Conservation (phyloP, 345 rosid genomes). For the Arabis alpina region DNA sequence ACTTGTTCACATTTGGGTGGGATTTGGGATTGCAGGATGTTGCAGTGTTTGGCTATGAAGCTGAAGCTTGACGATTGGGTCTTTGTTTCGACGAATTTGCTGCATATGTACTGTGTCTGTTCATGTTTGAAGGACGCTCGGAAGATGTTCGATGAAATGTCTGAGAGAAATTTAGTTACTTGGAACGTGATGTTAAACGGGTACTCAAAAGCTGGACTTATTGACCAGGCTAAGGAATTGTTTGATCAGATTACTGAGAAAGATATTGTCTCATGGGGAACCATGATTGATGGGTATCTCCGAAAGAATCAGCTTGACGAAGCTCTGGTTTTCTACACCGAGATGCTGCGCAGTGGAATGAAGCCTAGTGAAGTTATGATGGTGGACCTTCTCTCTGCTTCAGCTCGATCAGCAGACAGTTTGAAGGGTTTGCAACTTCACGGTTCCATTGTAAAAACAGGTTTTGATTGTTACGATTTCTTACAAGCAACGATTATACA, state of each 20-base stretch:
- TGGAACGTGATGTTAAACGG: slow-evolving; percentile 96
- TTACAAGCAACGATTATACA: slow-evolving; percentile 73
- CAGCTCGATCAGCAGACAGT: slow-evolving; percentile 49
- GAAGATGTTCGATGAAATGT: slow-evolving; percentile 68
- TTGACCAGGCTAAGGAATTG: slow-evolving; percentile 59
- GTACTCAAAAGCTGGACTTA: slow-evolving; percentile 68
- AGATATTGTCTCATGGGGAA: slow-evolving; percentile 86
- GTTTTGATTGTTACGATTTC: slow-evolving; percentile 67
- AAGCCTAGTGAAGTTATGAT: slow-evolving; percentile 67
- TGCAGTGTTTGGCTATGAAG: slow-evolving; percentile 66
- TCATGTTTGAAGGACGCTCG: slow-evolving; percentile 62
- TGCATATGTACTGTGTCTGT: slow-evolving; percentile 67
- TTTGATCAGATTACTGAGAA: slow-evolving; percentile 61
- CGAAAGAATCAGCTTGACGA: slow-evolving; percentile 53
- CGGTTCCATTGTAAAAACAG: slow-evolving; percentile 50
- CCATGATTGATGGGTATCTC: slow-evolving; percentile 67
- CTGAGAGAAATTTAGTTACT: slow-evolving; percentile 60
- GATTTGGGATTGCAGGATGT: slow-evolving; percentile 59
- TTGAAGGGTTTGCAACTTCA: slow-evolving; percentile 72
- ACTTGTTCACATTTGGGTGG: slow-evolving; percentile 60
- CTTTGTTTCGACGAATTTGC: slow-evolving; percentile 68
- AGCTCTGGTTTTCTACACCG: slow-evolving; percentile 57
- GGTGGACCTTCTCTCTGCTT: slow-evolving; percentile 76
- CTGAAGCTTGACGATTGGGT: slow-evolving; percentile 51
- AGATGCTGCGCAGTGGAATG: slow-evolving; percentile 57